Conservation (phyloP, 805 yeast genomes). For the Ogataea neopini region DNA sequence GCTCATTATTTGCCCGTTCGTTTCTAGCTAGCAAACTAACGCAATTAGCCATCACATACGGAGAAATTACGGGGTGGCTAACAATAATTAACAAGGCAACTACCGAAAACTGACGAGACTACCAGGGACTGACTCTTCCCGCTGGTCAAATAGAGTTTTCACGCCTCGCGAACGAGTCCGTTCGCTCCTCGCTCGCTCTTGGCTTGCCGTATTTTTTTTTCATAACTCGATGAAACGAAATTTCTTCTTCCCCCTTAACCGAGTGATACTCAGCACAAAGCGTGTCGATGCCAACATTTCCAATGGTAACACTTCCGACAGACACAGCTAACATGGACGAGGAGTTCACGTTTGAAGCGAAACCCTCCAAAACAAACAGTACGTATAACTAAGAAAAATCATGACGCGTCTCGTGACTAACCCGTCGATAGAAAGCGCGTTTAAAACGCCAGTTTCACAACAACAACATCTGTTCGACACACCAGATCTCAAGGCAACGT, state of each 20-base stretch:
- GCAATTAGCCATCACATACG: no score
- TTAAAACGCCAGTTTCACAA: constrained; percentile 14
- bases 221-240: not conserved
- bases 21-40: no score
- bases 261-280: not conserved
- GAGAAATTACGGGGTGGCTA: no score
- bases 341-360: constrained; percentile 19
- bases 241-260: not conserved
- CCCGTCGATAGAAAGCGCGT: not conserved
- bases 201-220: not conserved
- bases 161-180: not conserved
- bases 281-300: constrained; percentile 1
- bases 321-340: constrained; percentile 9
- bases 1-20: no score
- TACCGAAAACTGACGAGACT: no score
- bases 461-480: constrained; percentile 13
- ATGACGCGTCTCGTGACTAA: constrained; percentile 14
- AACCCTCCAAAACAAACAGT: constrained; percentile 1
- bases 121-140: no score
- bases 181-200: not conserved
- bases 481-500: constrained; percentile 28
- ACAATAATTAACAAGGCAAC: no score
- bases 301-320: constrained; percentile 8
- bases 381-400: not conserved
- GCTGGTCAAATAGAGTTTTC: not conserved